Conservation (phyloP, 2,329 filamentous ascomycete species). For the Xylariomycetidae sp. region DNA sequence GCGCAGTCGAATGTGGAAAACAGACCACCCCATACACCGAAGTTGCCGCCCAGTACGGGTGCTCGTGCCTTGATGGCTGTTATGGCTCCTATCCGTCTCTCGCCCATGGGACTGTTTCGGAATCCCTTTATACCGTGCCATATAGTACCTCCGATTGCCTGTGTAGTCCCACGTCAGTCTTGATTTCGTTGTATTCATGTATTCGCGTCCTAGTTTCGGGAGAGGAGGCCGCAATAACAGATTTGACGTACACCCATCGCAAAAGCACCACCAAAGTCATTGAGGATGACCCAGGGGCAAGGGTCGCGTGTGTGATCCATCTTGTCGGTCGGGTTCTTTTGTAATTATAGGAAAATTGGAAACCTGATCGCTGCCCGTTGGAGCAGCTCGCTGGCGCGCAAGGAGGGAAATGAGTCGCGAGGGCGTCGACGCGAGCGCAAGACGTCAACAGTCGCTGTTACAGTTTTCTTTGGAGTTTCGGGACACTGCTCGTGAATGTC, state of each 20-base stretch:
- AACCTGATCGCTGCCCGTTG: no score
- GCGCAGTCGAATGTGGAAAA: constrained; percentile 97
- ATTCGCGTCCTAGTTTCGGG: no score
- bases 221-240: background rate
- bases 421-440: no score
- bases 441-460: no score
- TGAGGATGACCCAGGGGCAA: constrained; percentile 93
- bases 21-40: constrained; percentile 93
- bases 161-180: constrained; percentile 6
- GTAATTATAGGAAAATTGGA: no score
- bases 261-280: constrained; percentile 96
- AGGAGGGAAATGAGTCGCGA: no score
- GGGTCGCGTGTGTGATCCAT: constrained; percentile 98
- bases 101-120: constrained; percentile 84
- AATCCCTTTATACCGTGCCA: constrained; percentile 64
- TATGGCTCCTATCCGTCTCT: constrained; percentile 90
- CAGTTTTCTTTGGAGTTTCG: no score
- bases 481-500: no score
- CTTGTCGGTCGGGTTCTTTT: no score
- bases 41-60: constrained; percentile 94
- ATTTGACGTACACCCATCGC: constrained; percentile 79
- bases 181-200: no score
- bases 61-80: constrained; percentile 97
- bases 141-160: constrained; percentile 28
- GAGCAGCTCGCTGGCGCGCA: no score